phyloP scores from a whole-genome alignment of 2,329 filamentous ascomycete species.

The Leptographium wingfieldii region DNA sequence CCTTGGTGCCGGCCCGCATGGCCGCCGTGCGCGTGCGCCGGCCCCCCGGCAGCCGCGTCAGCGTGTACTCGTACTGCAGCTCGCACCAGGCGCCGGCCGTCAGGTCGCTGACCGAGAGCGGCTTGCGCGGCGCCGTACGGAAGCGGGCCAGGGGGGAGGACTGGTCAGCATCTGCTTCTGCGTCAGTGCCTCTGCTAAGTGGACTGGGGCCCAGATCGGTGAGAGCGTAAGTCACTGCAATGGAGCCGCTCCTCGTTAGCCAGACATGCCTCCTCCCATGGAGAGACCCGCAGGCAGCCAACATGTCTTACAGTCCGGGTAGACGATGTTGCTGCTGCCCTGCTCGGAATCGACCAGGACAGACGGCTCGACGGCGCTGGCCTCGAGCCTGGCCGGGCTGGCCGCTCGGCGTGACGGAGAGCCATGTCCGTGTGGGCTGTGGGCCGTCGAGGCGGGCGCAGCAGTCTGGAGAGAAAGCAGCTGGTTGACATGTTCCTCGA shows the following conservation, averaged over 20 bases:
- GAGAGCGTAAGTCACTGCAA: background rate
- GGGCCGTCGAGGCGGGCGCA: background rate
- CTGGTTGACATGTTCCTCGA: conserved; percentile 27
- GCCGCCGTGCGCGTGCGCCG: conserved; percentile 62
- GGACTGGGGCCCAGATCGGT: background rate
- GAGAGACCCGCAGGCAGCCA: background rate
- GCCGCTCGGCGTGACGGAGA: background rate
- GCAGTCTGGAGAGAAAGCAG: conserved; percentile 2
- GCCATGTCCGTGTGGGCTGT: background rate
- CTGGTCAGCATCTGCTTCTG: conserved; percentile 14
- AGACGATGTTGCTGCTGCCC: conserved; percentile 19
- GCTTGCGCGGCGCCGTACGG: conserved; percentile 61
- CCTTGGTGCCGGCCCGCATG: conserved; percentile 69
- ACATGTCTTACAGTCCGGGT: conserved; percentile 39
- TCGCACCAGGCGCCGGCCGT: conserved; percentile 92
- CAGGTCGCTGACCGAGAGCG: conserved; percentile 77
- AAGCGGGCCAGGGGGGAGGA: conserved; percentile 61
- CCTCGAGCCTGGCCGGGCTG: background rate
- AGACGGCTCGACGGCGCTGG: background rate
- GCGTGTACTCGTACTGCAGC: conserved; percentile 79
- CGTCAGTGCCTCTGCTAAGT: background rate
- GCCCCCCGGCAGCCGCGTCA: conserved; percentile 60
- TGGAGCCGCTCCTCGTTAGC: background rate
- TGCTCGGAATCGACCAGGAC: too few species aligned
- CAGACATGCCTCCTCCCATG: background rate